Conservation (phyloP, 108 stramenopile genomes). For the Cyclotella atomus region DNA sequence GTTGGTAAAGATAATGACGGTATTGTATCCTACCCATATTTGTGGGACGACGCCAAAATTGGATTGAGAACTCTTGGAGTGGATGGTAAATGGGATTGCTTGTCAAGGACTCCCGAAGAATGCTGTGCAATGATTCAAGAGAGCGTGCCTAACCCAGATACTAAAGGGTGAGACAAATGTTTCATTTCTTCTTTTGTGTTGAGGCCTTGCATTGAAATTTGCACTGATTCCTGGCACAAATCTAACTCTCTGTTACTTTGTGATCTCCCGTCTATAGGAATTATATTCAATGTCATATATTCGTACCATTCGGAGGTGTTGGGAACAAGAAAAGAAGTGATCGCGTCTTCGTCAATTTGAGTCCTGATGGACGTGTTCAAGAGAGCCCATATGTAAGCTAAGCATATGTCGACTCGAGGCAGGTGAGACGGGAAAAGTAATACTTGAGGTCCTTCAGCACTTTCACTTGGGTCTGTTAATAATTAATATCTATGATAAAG, state of each 20-base stretch:
- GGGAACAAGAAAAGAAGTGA: conserved; percentile 25
- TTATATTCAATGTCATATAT: conserved; percentile 24
- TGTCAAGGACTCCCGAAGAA: not conserved
- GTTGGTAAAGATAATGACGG: conserved; percentile 22
- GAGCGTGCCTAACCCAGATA: conserved; percentile 16
- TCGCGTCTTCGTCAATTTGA: conserved; percentile 12
- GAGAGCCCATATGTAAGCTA: conserved; percentile 3
- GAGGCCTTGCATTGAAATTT: too few species aligned
- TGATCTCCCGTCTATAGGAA: too few species aligned
- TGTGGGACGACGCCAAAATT: conserved; percentile 16
- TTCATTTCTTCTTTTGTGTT: too few species aligned
- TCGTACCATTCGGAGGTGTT: conserved; percentile 24
- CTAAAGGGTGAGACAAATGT: too few species aligned
- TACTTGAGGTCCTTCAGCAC: too few species aligned
- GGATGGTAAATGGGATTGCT: conserved; percentile 30
- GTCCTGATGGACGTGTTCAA: conserved; percentile 16
- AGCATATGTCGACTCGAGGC: not conserved
- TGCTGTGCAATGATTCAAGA: conserved; percentile 18
- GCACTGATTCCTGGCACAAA: too few species aligned
- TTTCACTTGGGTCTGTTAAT: too few species aligned
- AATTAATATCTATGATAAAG: too few species aligned
- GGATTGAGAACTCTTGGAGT: conserved; percentile 9
- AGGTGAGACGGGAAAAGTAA: too few species aligned
- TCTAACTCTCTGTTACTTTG: too few species aligned
- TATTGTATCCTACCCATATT: conserved; percentile 22